Percentiles rank a stretch among this genome's conserved stretches.
phyloP scores from a whole-genome alignment of 768 basidiomycete species.

The Mycena vulgaris region DNA sequence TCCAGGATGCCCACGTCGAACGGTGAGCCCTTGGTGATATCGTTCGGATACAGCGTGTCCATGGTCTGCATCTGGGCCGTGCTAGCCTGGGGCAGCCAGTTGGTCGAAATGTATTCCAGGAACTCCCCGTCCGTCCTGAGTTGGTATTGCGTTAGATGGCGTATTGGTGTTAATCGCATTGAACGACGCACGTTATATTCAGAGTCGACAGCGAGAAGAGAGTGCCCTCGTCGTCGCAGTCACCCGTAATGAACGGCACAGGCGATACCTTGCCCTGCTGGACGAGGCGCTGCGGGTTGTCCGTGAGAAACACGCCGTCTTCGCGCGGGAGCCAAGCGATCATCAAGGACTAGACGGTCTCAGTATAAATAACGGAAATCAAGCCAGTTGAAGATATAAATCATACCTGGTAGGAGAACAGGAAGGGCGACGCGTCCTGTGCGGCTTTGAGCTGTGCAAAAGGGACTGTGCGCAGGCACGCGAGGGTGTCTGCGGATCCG shows the following conservation, averaged over 20 bases:
- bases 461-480: constrained; percentile 59
- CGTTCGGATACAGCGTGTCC: constrained; percentile 52
- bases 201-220: constrained; percentile 62
- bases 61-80: constrained; percentile 41
- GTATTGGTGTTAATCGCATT: not conserved
- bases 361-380: not conserved
- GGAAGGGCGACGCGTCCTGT: constrained; percentile 57
- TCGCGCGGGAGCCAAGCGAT: constrained; percentile 66
- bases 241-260: constrained; percentile 67
- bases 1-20: constrained; percentile 61
- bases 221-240: constrained; percentile 75
- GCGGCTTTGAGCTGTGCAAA: constrained; percentile 58
- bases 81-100: constrained; percentile 41
- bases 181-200: constrained; percentile 63
- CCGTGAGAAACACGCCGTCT: constrained; percentile 65
- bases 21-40: constrained; percentile 62
- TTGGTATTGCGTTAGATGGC: constrained; percentile 16
- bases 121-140: constrained; percentile 38
- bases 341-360: constrained; percentile 52
- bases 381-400: not conserved
- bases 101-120: constrained; percentile 35
- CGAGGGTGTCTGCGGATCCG: constrained; percentile 56
- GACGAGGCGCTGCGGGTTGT: constrained; percentile 59
- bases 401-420: constrained; percentile 61
- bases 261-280: constrained; percentile 60